phyloP scores from a whole-genome alignment of 305 asterid species.

The Ilex paraguariensis region DNA sequence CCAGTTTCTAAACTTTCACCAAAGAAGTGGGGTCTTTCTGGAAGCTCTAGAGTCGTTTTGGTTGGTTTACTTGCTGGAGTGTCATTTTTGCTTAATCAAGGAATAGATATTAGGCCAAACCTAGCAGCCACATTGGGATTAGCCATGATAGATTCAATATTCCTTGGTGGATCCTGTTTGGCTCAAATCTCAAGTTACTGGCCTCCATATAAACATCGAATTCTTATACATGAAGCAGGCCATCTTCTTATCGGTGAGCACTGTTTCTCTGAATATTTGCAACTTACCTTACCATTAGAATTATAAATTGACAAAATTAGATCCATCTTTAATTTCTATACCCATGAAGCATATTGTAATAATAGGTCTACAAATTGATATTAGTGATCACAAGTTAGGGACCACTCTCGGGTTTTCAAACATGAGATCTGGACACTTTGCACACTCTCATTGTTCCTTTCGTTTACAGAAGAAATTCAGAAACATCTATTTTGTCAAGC shows the following conservation, averaged over 20 bases:
- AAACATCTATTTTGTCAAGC: too few species aligned
- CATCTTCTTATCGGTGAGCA: slow-evolving; percentile 87
- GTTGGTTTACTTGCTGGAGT: slow-evolving; percentile 58
- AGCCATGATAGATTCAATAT: slow-evolving; percentile 64
- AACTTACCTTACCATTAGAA: too few species aligned
- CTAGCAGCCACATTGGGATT: slow-evolving; percentile 66
- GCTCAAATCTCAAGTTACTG: slow-evolving; percentile 91
- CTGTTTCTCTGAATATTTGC: slow-evolving; percentile 2
- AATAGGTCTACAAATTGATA: too few species aligned
- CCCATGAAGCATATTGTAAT: too few species aligned
- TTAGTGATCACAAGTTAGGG: too few species aligned
- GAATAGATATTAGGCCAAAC: slow-evolving; percentile 86
- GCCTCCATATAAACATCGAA: slow-evolving; percentile 94
- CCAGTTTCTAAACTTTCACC: slow-evolving; percentile 89
- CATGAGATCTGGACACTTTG: too few species aligned
- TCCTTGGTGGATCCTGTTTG: slow-evolving; percentile 88
- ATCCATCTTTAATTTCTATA: too few species aligned
- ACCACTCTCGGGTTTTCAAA: too few species aligned
- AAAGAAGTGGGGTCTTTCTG: slow-evolving; percentile 94
- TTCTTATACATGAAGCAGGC: slow-evolving; percentile 95
- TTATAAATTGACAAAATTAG: too few species aligned
- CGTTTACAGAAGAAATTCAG: too few species aligned
- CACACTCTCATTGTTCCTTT: too few species aligned
- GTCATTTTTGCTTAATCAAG: slow-evolving; percentile 69
- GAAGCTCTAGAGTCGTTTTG: slow-evolving; percentile 65